phyloP scores from a whole-genome alignment of 1,139 yeast genomes.

The Suhomyces bribrorum region DNA sequence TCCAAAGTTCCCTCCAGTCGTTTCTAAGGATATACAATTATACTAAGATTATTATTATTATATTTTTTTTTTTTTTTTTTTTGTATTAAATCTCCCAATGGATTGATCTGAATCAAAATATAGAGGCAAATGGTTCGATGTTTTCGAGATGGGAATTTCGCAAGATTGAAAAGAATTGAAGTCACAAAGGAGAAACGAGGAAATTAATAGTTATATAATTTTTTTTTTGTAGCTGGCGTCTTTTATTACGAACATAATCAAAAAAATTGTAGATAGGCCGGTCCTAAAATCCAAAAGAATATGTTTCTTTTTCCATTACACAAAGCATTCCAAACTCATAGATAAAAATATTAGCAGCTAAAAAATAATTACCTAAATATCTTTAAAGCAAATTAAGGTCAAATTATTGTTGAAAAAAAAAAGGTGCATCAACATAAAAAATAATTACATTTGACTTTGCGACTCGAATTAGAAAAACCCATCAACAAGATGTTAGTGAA shows the following conservation, averaged over 20 bases:
- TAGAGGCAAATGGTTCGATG: background rate
- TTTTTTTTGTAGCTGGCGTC: constrained; percentile 1
- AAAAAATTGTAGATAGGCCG: constrained; percentile 10
- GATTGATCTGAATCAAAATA: background rate
- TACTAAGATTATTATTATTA: too few relatives aligned
- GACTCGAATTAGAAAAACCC: constrained; percentile 2
- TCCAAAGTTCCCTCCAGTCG: too few relatives aligned
- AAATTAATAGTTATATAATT: constrained; percentile 4
- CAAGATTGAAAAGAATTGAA: background rate
- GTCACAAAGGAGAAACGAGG: background rate
- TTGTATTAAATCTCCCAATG: too few relatives aligned
- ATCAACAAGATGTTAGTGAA: constrained; percentile 8
- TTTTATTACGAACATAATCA: constrained; percentile 8
- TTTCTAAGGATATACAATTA: too few relatives aligned
- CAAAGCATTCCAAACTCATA: constrained; percentile 7
- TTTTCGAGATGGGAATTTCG: background rate
- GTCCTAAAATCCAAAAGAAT: constrained; percentile 4
- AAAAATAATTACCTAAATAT: constrained; percentile 7
- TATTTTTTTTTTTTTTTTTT: too few relatives aligned
- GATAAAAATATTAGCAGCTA: constrained; percentile 8
- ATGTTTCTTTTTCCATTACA: constrained; percentile 11
- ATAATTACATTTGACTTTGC: constrained; percentile 9
- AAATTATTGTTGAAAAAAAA: constrained; percentile 2
- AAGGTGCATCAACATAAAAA: constrained; percentile 9
- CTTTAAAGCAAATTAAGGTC: constrained; percentile 9